A percentile compares a stretch with the other conserved stretches of the same genome.
phyloP scores from a whole-genome alignment of 768 basidiomycete genomes.

The Suillus tomentosus region DNA sequence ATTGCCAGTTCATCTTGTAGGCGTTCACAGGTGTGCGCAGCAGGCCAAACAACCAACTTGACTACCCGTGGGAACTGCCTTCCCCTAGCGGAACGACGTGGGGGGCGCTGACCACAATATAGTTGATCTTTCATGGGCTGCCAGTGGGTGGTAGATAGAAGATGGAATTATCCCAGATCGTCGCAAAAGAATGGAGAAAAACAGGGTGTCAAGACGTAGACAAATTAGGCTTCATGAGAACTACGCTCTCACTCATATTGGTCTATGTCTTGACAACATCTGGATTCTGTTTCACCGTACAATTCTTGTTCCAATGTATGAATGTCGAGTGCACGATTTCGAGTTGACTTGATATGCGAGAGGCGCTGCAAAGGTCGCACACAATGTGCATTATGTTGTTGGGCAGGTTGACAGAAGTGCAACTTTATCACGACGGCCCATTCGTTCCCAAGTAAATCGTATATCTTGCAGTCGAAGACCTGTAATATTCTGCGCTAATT shows the following conservation, averaged over 20 bases:
- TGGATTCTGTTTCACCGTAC: neutral
- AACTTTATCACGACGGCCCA: neutral
- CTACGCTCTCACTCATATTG: neutral
- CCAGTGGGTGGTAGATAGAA: neutral
- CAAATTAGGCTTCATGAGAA: neutral
- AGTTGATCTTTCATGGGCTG: too few species aligned
- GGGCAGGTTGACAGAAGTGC: neutral
- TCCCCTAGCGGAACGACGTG: neutral
- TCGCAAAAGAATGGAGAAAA: neutral
- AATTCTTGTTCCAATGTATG: neutral
- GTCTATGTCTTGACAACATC: neutral
- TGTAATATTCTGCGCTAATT: neutral
- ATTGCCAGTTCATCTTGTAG: constrained; percentile 11
- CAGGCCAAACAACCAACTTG: too few species aligned
- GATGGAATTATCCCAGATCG: neutral
- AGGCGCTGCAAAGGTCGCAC: neutral
- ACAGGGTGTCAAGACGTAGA: neutral
- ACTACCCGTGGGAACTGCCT: neutral
- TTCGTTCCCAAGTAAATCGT: neutral
- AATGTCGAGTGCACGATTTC: neutral
- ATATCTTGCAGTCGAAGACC: neutral
- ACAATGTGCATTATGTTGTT: neutral
- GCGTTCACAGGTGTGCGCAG: neutral
- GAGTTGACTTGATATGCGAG: neutral
- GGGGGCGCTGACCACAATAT: too few species aligned